Evolutionary conservation across 768 basidiomycete species (phyloP).

Genomic region (Naganishia kalamii): DNA sequence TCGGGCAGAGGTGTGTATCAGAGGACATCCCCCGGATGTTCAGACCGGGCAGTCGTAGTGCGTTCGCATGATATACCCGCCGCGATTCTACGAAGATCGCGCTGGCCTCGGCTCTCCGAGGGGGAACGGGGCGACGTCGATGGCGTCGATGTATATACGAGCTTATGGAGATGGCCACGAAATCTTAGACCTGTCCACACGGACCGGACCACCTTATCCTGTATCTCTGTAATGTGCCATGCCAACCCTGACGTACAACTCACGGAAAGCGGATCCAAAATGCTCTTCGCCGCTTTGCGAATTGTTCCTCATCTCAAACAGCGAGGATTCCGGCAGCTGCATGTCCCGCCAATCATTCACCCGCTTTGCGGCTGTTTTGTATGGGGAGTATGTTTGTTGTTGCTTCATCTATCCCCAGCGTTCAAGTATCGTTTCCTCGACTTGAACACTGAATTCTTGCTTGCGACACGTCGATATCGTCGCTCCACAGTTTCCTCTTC

Average conservation of each 20-base stretch:
- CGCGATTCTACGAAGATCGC: too few species aligned
- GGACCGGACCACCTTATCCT: not conserved
- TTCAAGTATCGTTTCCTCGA: not conserved
- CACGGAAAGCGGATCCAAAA: slow-evolving; percentile 10
- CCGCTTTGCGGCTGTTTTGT: not conserved
- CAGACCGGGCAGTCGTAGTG: too few species aligned
- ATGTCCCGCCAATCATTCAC: not conserved
- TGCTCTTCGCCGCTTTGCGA: not conserved
- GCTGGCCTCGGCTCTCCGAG: too few species aligned
- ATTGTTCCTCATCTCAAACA: too few species aligned
- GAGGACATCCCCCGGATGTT: too few species aligned
- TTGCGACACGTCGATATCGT: not conserved
- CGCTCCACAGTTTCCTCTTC: not conserved
- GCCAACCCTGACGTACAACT: not conserved
- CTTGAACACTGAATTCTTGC: not conserved
- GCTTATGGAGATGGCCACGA: too few species aligned
- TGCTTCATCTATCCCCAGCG: not conserved
- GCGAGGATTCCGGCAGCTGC: not conserved
- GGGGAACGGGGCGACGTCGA: too few species aligned
- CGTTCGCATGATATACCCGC: too few species aligned
- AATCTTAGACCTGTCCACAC: too few species aligned
- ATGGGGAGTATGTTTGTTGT: not conserved
- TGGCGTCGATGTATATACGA: too few species aligned
- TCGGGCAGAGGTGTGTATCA: too few species aligned
- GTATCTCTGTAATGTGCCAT: not conserved